Conservation (phyloP, 1,284 basidiomycete species). For the Vanrija pseudolonga region DNA sequence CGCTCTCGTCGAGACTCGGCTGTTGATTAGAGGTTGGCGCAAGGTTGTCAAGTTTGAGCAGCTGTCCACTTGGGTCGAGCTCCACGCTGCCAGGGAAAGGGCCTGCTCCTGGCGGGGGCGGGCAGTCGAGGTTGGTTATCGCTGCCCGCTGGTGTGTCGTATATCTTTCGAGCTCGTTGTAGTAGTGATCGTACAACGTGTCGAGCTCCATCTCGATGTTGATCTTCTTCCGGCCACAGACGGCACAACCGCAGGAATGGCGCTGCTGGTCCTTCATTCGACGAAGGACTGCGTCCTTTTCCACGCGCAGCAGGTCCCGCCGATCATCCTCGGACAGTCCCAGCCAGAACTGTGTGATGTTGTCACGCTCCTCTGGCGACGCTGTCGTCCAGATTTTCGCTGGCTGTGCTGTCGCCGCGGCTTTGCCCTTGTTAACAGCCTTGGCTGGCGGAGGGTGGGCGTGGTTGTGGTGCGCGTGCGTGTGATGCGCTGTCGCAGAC, state of each 20-base stretch:
- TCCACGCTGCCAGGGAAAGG: conserved; percentile 98
- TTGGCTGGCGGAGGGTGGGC: conserved; percentile 49
- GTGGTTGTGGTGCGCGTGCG: conserved; percentile 55
- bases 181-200: conserved; percentile 99
- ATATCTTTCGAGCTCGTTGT: conserved; percentile 98
- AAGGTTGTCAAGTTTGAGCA: conserved; percentile 62
- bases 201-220: conserved; percentile 99
- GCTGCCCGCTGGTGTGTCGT: conserved; percentile 93
- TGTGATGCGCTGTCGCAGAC: conserved; percentile 59
- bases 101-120: conserved; percentile 90
- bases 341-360: conserved; percentile 97
- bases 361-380: conserved; percentile 85
- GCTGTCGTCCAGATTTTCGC: conserved; percentile 78
- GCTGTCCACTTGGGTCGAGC: conserved; percentile 82
- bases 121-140: conserved; percentile 74
- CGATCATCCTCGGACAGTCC: conserved; percentile 83
- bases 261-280: conserved; percentile 99
- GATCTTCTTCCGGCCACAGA: conserved; percentile 95
- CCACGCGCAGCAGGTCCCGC: conserved; percentile 84
- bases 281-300: conserved; percentile 92
- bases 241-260: conserved; percentile 90
- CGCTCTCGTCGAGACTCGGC: conserved; percentile 40
- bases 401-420: conserved; percentile 31
- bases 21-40: conserved; percentile 51
- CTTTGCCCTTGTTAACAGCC: conserved; percentile 38